Base-by-base conservation (phyloP, 345 rosid genomes). In the Eucalyptus tenuipes region DNA sequence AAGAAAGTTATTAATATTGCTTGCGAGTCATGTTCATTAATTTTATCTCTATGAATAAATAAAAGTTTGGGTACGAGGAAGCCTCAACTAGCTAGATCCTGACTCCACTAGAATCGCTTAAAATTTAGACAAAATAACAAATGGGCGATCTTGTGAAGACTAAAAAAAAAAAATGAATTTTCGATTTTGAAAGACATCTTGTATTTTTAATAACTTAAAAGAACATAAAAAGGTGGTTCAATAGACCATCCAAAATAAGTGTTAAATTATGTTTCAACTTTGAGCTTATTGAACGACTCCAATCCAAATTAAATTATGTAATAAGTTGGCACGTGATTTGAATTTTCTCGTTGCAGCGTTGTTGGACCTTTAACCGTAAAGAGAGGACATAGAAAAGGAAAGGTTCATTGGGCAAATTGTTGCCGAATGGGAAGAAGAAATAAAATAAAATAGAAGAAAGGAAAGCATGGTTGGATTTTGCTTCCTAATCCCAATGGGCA, bases 1-100 rank as follows among this genome's bases (percentile, higher is more conserved):
- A 64, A 64, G 37, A 64, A n/a, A 64, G 2, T n/a, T 64, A n/a
- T 64, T 14, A 64, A 29, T 64, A 64, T 64, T 27, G 16, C 4
- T 59, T 1, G 1, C 0, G 4, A 61, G n/a, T 61, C 20, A n/a
- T 64, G 75, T 13, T 20, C 10, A n/a, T 64, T 12, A 29, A 0
- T 6, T 61, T 59, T 27, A 25, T 59, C 29, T 61, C n/a, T 61
- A 13, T 13, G 17, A 7, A 14, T 4, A n/a, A 13, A 59, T 59
- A 59, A 13, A 64, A 64, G 33, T n/a, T 8, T 64, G 2, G 17
- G 0, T 64, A n/a, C 0, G 3, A 64, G 15, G 3, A 64, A n/a
- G 75, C 37, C 18, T 13, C 3, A 64, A 64, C 10, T 64, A 4
- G 37, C 10, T 64, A 64, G 37, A 29, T n/a, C 16, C 2, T 0